A percentile compares a stretch with the other conserved stretches of the same genome.
Evolutionary conservation across 1,284 basidiomycete genomes (phyloP).

Genomic region (Coniophora puteana): DNA sequence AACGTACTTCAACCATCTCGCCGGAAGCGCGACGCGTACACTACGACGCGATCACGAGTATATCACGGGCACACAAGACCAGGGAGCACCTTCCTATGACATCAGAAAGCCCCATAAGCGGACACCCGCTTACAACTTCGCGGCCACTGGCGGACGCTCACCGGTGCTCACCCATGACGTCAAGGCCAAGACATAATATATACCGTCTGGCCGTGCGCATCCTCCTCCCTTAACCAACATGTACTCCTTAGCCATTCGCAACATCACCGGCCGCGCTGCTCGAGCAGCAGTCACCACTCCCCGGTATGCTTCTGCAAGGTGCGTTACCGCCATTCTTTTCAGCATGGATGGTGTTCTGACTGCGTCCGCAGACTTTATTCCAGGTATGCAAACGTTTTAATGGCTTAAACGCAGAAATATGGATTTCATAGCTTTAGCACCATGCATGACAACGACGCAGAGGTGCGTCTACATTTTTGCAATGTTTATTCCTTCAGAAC

Average conservation of each 20-base stretch:
- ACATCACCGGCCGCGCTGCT: neutral
- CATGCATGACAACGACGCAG: slow-evolving; percentile 61
- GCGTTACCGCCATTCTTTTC: neutral
- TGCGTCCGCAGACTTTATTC: slow-evolving; percentile 10
- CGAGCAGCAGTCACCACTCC: neutral
- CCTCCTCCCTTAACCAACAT: neutral
- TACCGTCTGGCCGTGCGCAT: neutral
- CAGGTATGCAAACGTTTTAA: slow-evolving; percentile 8
- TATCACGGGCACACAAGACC: no score
- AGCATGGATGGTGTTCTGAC: neutral
- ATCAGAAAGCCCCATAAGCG: no score
- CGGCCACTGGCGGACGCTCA: no score
- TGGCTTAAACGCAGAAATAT: neutral
- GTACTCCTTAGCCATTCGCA: neutral
- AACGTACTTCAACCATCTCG: no score
- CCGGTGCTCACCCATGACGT: no score
- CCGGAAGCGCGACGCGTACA: no score
- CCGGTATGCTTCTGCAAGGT: slow-evolving; percentile 6
- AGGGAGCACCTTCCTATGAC: no score
- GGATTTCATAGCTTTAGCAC: slow-evolving; percentile 37
- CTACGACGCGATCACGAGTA: no score
- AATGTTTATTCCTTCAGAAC: neutral
- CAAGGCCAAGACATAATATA: no score
- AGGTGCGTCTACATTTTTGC: slow-evolving; percentile 32
- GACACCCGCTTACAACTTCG: no score